These are phyloP conservation scores for Taphrina betulina DNA, from an alignment of 1,139 yeast species.

Conservation along the genomic window DNA sequence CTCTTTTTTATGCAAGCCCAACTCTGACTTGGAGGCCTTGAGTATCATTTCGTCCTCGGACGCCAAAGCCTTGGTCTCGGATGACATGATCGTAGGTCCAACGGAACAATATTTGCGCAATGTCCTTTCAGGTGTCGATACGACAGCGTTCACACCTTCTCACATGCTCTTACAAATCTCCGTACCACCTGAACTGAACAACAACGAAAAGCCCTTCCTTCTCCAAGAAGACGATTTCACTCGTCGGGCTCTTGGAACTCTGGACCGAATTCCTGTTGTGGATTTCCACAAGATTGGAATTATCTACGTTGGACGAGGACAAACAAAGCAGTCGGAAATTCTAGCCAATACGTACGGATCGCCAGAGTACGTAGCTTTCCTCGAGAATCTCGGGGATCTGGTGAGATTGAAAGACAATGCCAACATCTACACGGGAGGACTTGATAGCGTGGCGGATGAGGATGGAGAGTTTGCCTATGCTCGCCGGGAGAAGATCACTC, in stretches of 20 bases:
- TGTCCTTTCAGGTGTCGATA: constrained; percentile 26
- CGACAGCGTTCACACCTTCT: constrained; percentile 47
- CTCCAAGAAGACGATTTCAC: constrained; percentile 54
- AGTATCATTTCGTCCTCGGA: constrained; percentile 17
- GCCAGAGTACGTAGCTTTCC: constrained; percentile 57
- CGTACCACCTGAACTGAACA: constrained; percentile 43
- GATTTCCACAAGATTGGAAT: constrained; percentile 79
- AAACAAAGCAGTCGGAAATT: constrained; percentile 62
- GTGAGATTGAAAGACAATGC: constrained; percentile 57
- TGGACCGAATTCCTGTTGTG: constrained; percentile 76
- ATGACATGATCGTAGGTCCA: constrained; percentile 26
- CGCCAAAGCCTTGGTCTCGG: constrained; percentile 18
- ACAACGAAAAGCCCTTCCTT: constrained; percentile 46
- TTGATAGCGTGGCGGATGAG: constrained; percentile 63
- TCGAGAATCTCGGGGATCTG: constrained; percentile 59
- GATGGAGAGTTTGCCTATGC: constrained; percentile 77
- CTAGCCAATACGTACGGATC: constrained; percentile 68
- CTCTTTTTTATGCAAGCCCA: constrained; percentile 32
- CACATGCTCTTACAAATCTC: constrained; percentile 50
- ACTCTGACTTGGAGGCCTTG: constrained; percentile 23
- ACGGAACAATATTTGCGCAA: constrained; percentile 21
- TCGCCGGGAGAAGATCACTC: constrained; percentile 71
- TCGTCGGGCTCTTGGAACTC: constrained; percentile 58
- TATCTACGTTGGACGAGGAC: constrained; percentile 69
- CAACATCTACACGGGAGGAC: constrained; percentile 71